phyloP scores from a whole-genome alignment of 1,139 yeast genomes.

The Taphrina sp. region DNA sequence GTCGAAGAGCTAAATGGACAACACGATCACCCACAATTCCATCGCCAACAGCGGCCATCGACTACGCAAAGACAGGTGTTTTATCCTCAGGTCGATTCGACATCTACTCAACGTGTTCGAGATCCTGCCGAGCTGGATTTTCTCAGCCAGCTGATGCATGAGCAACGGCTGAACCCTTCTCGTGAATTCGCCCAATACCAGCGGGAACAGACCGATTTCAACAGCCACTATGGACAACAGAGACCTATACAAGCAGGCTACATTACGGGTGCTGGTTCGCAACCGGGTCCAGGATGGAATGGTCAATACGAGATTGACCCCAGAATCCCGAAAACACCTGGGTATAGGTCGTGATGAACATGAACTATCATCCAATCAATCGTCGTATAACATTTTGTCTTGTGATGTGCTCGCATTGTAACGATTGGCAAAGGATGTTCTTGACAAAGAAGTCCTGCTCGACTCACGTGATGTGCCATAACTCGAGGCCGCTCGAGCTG shows the following conservation, averaged over 20 bases:
- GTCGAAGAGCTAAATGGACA: too few relatives aligned
- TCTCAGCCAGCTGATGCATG: slow-evolving; percentile 3
- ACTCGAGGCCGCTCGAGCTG: too few relatives aligned
- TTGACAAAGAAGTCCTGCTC: too few relatives aligned
- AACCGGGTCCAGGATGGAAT: slow-evolving; percentile 21
- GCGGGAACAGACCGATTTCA: neutral
- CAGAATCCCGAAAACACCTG: slow-evolving; percentile 5
- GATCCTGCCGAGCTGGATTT: slow-evolving; percentile 2
- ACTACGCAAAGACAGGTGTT: neutral
- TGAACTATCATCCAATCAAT: too few relatives aligned
- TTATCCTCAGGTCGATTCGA: neutral
- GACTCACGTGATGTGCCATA: too few relatives aligned
- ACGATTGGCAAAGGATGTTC: too few relatives aligned
- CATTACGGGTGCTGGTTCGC: slow-evolving; percentile 18
- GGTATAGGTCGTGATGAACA: slow-evolving; percentile 10
- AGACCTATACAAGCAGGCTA: slow-evolving; percentile 1
- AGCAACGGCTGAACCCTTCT: slow-evolving; percentile 3
- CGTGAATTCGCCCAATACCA: neutral
- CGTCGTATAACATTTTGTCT: too few relatives aligned
- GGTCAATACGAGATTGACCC: slow-evolving; percentile 17
- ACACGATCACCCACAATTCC: too few relatives aligned
- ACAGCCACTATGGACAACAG: neutral
- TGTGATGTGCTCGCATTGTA: too few relatives aligned
- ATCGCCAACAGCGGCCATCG: neutral
- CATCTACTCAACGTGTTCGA: neutral